These are phyloP conservation scores for Dioszegia hungarica DNA, from an alignment of 768 basidiomycete genomes.

Conservation along the genomic window DNA sequence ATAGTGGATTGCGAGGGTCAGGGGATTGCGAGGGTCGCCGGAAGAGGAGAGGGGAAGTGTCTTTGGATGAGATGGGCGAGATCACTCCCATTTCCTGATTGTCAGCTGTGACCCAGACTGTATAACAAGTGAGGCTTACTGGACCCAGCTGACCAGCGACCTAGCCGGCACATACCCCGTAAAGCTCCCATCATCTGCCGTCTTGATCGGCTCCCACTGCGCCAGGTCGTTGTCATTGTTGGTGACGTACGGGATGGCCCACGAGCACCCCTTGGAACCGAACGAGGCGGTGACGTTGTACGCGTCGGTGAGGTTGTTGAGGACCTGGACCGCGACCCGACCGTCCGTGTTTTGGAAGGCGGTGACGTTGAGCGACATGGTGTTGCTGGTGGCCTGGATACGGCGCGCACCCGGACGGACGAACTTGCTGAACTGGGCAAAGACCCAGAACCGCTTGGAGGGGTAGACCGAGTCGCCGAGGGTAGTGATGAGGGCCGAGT, in stretches of 20 bases:
- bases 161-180: background rate
- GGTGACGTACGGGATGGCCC: conserved; percentile 6
- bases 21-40: too few relatives aligned
- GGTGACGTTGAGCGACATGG: conserved; percentile 1
- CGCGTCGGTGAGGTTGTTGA: conserved; percentile 8
- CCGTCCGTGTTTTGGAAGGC: conserved; percentile 10
- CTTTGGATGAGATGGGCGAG: too few relatives aligned
- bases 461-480: conserved; percentile 7
- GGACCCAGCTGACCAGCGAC: conserved; percentile 9
- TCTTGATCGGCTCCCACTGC: background rate
- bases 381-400: background rate
- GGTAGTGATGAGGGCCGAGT: conserved; percentile 5
- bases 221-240: conserved; percentile 9
- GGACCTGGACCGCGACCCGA: conserved; percentile 5
- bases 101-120: background rate
- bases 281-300: background rate
- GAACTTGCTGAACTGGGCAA: conserved; percentile 10
- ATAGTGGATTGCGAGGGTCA: too few relatives aligned
- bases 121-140: background rate
- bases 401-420: conserved; percentile 9
- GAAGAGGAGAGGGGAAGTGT: too few relatives aligned
- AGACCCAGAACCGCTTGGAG: conserved; percentile 9
- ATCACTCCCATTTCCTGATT: background rate
- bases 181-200: background rate
- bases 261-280: background rate